A percentile compares a stretch with the other conserved stretches of the same genome.
Conservation (phyloP, 139 green algal species). For the Zygnema circumcarinatum region DNA sequence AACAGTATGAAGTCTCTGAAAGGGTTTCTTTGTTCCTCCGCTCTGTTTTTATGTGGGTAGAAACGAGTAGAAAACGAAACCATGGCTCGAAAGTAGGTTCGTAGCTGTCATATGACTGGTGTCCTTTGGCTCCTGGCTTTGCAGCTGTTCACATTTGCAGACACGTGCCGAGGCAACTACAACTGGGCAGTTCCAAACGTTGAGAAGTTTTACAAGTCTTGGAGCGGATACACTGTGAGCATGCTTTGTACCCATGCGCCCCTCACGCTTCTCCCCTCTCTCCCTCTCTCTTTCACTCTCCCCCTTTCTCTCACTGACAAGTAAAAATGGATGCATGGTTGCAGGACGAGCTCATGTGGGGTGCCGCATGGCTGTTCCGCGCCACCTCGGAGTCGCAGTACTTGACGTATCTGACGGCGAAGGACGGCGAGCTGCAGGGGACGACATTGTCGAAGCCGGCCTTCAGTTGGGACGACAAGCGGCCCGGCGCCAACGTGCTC, state of each 20-base stretch:
- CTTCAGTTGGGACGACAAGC: conserved; percentile 32
- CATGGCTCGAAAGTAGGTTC: background rate
- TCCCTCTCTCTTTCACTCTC: conserved; percentile 16
- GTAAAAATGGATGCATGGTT: background rate
- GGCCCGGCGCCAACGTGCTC: conserved; percentile 14
- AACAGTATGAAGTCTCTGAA: background rate
- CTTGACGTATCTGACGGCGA: conserved; percentile 10
- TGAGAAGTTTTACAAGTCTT: conserved; percentile 49
- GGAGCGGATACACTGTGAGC: conserved; percentile 30
- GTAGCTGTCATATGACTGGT: background rate
- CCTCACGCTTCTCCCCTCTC: background rate
- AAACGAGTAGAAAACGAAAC: background rate
- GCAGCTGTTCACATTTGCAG: conserved; percentile 51
- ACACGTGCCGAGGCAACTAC: conserved; percentile 39
- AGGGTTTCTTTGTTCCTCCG: no score
- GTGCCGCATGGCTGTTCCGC: conserved; percentile 40
- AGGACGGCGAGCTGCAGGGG: background rate
- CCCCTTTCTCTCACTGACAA: background rate
- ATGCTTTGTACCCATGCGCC: background rate
- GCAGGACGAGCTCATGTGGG: conserved; percentile 58
- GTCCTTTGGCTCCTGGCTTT: background rate
- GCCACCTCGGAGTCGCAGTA: conserved; percentile 20
- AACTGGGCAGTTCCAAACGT: conserved; percentile 22
- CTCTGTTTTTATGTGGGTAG: background rate
- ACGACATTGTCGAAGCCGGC: background rate